Percentiles rank a stretch among this genome's conserved stretches.
These are phyloP conservation scores for Prunus mume DNA, from an alignment of 306 rosid genomes.

Conservation along the genomic window DNA sequence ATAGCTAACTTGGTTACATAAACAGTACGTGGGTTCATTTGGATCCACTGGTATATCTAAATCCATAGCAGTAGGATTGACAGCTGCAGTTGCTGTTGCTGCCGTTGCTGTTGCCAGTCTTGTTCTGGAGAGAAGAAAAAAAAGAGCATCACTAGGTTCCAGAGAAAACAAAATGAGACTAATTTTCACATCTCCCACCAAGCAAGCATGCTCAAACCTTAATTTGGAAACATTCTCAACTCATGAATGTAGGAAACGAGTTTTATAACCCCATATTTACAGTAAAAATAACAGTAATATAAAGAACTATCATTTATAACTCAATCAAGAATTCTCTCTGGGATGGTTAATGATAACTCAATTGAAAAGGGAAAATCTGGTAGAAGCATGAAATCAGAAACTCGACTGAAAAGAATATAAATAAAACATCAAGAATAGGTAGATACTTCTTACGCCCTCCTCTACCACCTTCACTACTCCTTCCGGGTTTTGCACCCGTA, in stretches of 20 bases:
- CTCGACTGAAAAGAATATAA: background rate
- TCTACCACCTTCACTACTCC: slow-evolving; percentile 65
- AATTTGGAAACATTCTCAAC: background rate
- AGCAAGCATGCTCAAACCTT: background rate
- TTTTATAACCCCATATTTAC: background rate
- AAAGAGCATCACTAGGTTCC: background rate
- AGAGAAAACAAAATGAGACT: background rate
- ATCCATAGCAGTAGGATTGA: slow-evolving; percentile 46
- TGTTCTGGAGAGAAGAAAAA: slow-evolving; percentile 33
- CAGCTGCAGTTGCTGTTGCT: slow-evolving; percentile 26
- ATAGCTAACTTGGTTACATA: slow-evolving; percentile 57
- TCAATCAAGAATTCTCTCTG: background rate
- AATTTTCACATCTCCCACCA: background rate
- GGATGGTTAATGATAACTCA: background rate
- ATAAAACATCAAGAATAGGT: slow-evolving; percentile 7
- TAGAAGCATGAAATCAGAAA: background rate
- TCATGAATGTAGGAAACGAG: background rate
- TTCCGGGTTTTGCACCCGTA: slow-evolving; percentile 59
- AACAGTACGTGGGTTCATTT: slow-evolving; percentile 60
- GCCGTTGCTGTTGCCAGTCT: slow-evolving; percentile 29
- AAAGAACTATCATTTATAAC: background rate
- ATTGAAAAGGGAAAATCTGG: background rate
- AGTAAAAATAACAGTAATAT: background rate
- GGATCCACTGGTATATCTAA: slow-evolving; percentile 57
- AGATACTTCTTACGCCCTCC: slow-evolving; percentile 83